A percentile compares a stretch with the other conserved stretches of the same genome.
These are phyloP conservation scores for Hymenoscyphus linearis DNA, from an alignment of 2,329 filamentous ascomycete species.

Conservation along the genomic window DNA sequence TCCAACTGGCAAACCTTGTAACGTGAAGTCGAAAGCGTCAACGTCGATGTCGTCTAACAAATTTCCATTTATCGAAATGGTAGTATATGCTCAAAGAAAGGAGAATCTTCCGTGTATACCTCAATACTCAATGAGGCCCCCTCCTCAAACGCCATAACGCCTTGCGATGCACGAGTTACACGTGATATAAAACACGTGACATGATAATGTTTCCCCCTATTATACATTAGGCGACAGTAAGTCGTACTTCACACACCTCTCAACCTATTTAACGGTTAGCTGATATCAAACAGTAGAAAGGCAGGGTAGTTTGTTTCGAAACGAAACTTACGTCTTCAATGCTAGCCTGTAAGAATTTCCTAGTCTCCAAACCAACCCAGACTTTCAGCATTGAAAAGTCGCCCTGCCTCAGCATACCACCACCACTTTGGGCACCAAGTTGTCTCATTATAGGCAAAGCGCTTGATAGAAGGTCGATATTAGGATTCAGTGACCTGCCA, in stretches of 20 bases:
- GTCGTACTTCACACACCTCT: constrained; percentile 87
- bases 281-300: not conserved
- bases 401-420: constrained; percentile 62
- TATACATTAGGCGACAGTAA: constrained; percentile 81
- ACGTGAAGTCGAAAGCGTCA: not conserved
- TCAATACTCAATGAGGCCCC: not conserved
- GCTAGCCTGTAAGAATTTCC: constrained; percentile 83
- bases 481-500: constrained; percentile 77
- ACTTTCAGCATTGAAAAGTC: constrained; percentile 84
- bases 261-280: constrained; percentile 50
- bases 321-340: constrained; percentile 68
- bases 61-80: not conserved
- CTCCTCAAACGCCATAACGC: not conserved
- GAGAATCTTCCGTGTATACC: not conserved
- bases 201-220: not conserved
- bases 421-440: constrained; percentile 72
- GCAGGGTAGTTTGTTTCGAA: constrained; percentile 1
- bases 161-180: too few species aligned
- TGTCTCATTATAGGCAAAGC: constrained; percentile 87
- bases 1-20: not conserved
- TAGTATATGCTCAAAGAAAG: not conserved
- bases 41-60: not conserved
- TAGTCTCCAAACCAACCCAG: constrained; percentile 85
- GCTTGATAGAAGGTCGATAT: constrained; percentile 79
- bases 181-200: not conserved